Base-by-base conservation (phyloP, 257 asterid genomes). In the Solanum pinnatisectum region DNA sequence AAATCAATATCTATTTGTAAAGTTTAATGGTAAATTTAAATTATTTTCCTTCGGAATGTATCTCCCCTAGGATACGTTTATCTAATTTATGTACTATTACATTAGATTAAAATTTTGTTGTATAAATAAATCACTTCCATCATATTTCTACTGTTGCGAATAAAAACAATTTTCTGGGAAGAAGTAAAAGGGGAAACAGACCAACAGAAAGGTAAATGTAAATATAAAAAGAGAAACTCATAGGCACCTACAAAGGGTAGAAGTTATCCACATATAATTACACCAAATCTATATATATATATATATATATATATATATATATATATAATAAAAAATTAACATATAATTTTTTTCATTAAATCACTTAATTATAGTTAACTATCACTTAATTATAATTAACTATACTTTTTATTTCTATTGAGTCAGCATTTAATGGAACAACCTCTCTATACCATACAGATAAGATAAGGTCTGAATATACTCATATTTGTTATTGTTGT, bases 91-190 rank as follows among this genome's bases (percentile, higher is more conserved):
- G 77, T 30, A 12, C 77, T 27, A 71, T 32, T 72, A 2, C 44
- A 33, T 72, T 18, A 16, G 3, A 70, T 70, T 15, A 70, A 70
- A 14, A 1, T 16, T 1, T 70, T 56, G 88, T 70, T 20, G 88
- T 13, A 76, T 95, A 36, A 91, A 67, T 60, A 95, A 95, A 77
- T 52, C 89, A 20, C 60, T 83, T 96, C 89, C 98, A n/a, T 27
- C 15, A 27, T 44, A 79, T 44, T 79, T 59, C 10, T 79, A 79
- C 16, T 79, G 40, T 44, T 79, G 67, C 39, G 4, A 44, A 79
- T 79, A 15, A 79, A 16, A 30, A 78, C 40, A 15, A 79, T 36
- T 27, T 44, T 30, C 15, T 79, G 25, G 27, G 15, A 78, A 78
- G 65, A 78, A 23, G 60, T 27, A 78, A 78, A 79, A 79, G 37